phyloP scores from a whole-genome alignment of 345 rosid species.

The Gossypioides kirkii region DNA sequence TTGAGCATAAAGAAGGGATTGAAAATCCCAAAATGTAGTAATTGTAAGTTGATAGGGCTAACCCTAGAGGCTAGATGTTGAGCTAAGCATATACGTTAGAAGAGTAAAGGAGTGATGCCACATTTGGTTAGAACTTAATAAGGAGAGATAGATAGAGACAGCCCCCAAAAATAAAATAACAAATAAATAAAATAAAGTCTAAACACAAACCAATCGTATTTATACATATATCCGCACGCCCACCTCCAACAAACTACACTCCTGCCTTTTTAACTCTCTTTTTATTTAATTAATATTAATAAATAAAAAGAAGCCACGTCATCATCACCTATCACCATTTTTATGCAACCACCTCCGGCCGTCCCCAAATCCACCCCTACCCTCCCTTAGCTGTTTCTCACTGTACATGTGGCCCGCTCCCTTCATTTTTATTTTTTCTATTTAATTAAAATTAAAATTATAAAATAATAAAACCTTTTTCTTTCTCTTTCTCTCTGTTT shows the following conservation, averaged over 20 bases:
- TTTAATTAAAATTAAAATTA: background rate
- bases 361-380: conserved; percentile 14
- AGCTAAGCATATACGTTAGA: conserved; percentile 4
- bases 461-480: background rate
- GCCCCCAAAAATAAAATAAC: background rate
- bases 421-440: background rate
- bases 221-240: background rate
- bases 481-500: conserved; percentile 15
- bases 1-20: too few relatives aligned
- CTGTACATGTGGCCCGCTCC: conserved; percentile 19
- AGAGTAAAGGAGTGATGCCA: background rate
- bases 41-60: background rate
- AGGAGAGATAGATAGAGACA: background rate
- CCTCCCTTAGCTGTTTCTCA: conserved; percentile 29
- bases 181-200: too few relatives aligned
- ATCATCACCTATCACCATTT: background rate
- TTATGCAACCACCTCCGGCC: conserved; percentile 48
- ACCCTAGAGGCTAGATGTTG: background rate
- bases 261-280: background rate
- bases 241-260: background rate
- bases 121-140: too few relatives aligned
- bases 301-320: background rate
- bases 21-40: too few relatives aligned
- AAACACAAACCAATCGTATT: background rate
- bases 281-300: background rate